Evolutionary conservation across 2,329 filamentous ascomycete species (phyloP).

Genomic region (Sporothrix phasma): DNA sequence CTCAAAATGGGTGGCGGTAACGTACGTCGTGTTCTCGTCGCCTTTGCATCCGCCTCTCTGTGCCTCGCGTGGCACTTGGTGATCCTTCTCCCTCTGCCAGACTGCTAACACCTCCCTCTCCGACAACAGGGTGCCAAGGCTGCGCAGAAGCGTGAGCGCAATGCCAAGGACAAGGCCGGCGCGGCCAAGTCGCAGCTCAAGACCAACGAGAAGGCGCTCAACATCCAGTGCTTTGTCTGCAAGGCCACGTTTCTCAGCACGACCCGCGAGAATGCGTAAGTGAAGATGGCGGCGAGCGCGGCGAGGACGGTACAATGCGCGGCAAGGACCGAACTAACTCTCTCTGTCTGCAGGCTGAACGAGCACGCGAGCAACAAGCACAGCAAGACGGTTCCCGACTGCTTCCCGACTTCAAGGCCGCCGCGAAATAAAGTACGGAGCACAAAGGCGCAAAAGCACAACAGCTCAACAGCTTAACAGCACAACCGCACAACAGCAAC

Average conservation of each 20-base stretch:
- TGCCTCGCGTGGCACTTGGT: background rate
- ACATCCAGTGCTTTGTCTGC: conserved; percentile 68
- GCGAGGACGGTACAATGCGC: too few species aligned
- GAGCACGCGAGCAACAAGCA: conserved; percentile 71
- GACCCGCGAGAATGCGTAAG: conserved; percentile 59
- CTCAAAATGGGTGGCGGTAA: conserved; percentile 28
- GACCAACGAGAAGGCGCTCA: conserved; percentile 60
- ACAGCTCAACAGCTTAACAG: too few species aligned
- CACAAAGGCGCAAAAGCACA: too few species aligned
- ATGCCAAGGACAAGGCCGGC: conserved; percentile 45
- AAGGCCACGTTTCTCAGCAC: conserved; percentile 72
- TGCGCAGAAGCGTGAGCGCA: conserved; percentile 61
- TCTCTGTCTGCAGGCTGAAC: conserved; percentile 42
- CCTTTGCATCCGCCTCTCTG: background rate
- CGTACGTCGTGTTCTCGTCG: conserved; percentile 20
- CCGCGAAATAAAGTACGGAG: conserved; percentile 12
- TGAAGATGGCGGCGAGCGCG: too few species aligned
- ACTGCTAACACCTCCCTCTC: background rate
- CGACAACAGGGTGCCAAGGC: conserved; percentile 30
- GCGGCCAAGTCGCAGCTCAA: conserved; percentile 59
- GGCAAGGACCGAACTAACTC: too few species aligned
- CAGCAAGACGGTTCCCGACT: conserved; percentile 59
- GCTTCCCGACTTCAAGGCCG: conserved; percentile 49
- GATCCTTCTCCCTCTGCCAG: background rate
- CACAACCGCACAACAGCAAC: too few species aligned